A percentile compares a stretch with the other conserved stretches of the same genome.
phyloP scores from a whole-genome alignment of 495 filamentous ascomycete species.

The Aeminium ludgeri region DNA sequence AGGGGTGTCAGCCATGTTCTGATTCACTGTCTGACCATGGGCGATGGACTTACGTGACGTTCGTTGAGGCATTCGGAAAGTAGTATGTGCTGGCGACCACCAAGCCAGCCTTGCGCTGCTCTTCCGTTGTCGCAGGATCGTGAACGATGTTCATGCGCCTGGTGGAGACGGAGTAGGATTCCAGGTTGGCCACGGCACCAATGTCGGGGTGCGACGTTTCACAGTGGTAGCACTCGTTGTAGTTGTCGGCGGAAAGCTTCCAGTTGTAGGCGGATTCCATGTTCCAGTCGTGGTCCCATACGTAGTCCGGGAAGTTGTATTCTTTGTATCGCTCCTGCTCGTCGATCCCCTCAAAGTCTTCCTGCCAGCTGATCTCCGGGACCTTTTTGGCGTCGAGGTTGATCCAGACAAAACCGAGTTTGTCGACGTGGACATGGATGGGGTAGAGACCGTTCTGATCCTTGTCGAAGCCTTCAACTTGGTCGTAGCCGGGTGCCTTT shows the following conservation, averaged over 20 bases:
- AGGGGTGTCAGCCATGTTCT: conserved; percentile 11
- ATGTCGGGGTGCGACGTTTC: conserved; percentile 33
- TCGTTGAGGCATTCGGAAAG: conserved; percentile 32
- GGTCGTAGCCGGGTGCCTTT: conserved; percentile 41
- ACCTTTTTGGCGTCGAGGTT: conserved; percentile 31
- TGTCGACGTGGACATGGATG: conserved; percentile 32
- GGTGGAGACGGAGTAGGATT: conserved; percentile 28
- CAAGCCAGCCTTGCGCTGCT: conserved; percentile 22
- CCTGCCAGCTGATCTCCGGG: conserved; percentile 29
- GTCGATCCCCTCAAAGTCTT: conserved; percentile 28
- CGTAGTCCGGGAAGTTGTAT: conserved; percentile 31
- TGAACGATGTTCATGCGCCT: conserved; percentile 29
- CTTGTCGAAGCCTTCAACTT: conserved; percentile 39
- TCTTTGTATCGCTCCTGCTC: conserved; percentile 23
- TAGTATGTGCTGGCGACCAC: conserved; percentile 29
- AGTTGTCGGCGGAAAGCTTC: conserved; percentile 35
- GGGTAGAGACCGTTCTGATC: conserved; percentile 31
- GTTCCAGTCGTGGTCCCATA: conserved; percentile 33
- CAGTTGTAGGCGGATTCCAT: conserved; percentile 33
- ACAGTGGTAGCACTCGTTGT: conserved; percentile 39
- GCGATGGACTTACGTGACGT: conserved; percentile 27
- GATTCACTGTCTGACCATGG: neutral
- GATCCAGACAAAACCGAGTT: conserved; percentile 35
- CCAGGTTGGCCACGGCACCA: conserved; percentile 28
- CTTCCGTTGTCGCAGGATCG: conserved; percentile 25